Base-by-base conservation (phyloP, 2,329 filamentous ascomycete species). In the Bipolaris cookei region DNA sequence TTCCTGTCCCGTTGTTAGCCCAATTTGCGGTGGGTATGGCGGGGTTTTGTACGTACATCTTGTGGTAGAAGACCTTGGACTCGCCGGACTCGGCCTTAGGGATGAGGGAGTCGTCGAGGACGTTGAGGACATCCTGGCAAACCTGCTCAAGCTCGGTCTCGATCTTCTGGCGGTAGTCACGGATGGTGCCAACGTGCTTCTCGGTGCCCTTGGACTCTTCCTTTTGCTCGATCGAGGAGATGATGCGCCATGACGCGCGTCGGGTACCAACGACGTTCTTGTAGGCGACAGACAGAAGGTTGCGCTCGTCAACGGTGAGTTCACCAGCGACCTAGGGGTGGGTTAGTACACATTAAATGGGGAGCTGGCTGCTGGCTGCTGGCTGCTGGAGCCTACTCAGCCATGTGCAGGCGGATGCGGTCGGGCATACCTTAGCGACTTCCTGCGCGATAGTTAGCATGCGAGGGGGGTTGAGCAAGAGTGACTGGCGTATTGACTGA, bases 1-100 rank as follows among this genome's bases (percentile, higher is more conserved):
- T 96, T 96, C 92, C 92, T 96, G 71, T 75, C 23, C 35, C 41
- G 23, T 14, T 48, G 59, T 69, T 53, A 68, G 66, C 34, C 20
- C 43, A 48, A 50, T n/a, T 39, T 68, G 63, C 25, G 14, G 20
- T 30, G 14, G n/a, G 20, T 23, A 38, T 46, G 32, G 32, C 14
- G 20, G 54, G 6, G 30, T 44, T 30, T 10, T n/a, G 14, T 30
- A 85, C 91, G 73, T 84, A 97, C 94, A 98, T 98, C 89, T 98
- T 98, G 90, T 97, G 93, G 86, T 98, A 98, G 83, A 98, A 98
- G 79, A 98, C 94, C 89, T 97, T 98, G 80, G 92, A 97, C 86
- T 98, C 94, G 83, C 94, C 94, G 69, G 91, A 90, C 82, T 95
- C 90, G 77, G 94, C 94, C 82, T 95, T 94, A 81, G 93, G 93